Evolutionary conservation across 306 rosid species (phyloP).

Genomic region (Cucurbita pepo): DNA sequence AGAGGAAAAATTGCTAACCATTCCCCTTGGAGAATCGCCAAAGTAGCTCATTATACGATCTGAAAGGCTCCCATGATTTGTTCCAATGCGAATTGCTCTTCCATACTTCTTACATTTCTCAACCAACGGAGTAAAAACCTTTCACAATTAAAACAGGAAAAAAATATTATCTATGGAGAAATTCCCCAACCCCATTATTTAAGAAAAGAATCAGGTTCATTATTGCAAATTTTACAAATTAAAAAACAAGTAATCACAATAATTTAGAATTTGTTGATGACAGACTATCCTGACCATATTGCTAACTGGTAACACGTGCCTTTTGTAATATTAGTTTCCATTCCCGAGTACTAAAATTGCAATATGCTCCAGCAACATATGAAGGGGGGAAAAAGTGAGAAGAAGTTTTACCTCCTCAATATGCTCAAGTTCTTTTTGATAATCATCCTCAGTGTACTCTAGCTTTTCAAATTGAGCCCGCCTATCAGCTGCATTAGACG

Average conservation of each 20-base stretch:
- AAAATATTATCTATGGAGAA: neutral
- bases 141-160: neutral
- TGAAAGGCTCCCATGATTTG: constrained; percentile 98
- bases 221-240: neutral
- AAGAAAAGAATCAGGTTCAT: neutral
- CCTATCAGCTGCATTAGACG: constrained; percentile 68
- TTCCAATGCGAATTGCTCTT: constrained; percentile 98
- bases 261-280: neutral
- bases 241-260: neutral
- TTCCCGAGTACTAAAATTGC: neutral
- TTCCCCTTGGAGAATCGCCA: constrained; percentile 99
- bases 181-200: neutral
- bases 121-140: constrained; percentile 92
- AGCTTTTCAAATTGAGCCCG: constrained; percentile 86
- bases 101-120: constrained; percentile 96
- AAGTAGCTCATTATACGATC: constrained; percentile 99
- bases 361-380: neutral
- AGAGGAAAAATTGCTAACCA: constrained; percentile 39
- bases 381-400: neutral
- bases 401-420: constrained; percentile 61
- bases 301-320: neutral
- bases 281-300: neutral
- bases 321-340: too few relatives aligned
- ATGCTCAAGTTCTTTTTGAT: constrained; percentile 95
- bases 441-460: constrained; percentile 86